A percentile compares a stretch with the other conserved stretches of the same genome.
Conservation (phyloP, 257 asterid genomes). For the Linaria vulgaris region DNA sequence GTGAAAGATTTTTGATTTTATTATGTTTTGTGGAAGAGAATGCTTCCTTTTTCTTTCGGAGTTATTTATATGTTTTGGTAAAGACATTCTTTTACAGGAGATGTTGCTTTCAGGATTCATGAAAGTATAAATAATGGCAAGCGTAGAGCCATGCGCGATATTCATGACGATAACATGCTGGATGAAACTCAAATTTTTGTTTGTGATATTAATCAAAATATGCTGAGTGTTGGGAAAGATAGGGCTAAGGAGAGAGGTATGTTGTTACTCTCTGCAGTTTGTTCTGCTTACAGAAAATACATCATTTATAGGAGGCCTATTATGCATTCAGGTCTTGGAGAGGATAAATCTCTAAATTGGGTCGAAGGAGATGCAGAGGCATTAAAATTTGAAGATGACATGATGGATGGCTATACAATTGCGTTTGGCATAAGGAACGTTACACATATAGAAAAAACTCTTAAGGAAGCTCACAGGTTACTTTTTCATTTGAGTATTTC, state of each 20-base stretch:
- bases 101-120: constrained; percentile 89
- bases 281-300: background rate
- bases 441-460: constrained; percentile 85
- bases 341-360: constrained; percentile 73
- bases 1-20: no score
- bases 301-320: constrained; percentile 3
- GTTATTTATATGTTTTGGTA: constrained; percentile 20
- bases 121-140: constrained; percentile 53
- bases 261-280: constrained; percentile 9
- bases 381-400: constrained; percentile 62
- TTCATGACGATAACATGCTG: constrained; percentile 50
- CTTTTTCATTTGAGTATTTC: constrained; percentile 10
- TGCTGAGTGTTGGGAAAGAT: constrained; percentile 81
- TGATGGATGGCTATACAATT: constrained; percentile 95
- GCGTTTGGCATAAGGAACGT: constrained; percentile 98
- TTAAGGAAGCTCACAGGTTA: constrained; percentile 90
- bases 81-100: constrained; percentile 65
- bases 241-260: constrained; percentile 81
- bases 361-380: constrained; percentile 95
- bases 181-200: constrained; percentile 75
- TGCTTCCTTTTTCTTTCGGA: constrained; percentile 9
- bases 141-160: constrained; percentile 59
- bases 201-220: constrained; percentile 87
- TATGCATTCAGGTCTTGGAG: constrained; percentile 50
- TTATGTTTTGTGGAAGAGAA: constrained; percentile 12